Evolutionary conservation across 2,329 filamentous ascomycete genomes (phyloP).

Genomic region (Pseudocercospora vitis): DNA sequence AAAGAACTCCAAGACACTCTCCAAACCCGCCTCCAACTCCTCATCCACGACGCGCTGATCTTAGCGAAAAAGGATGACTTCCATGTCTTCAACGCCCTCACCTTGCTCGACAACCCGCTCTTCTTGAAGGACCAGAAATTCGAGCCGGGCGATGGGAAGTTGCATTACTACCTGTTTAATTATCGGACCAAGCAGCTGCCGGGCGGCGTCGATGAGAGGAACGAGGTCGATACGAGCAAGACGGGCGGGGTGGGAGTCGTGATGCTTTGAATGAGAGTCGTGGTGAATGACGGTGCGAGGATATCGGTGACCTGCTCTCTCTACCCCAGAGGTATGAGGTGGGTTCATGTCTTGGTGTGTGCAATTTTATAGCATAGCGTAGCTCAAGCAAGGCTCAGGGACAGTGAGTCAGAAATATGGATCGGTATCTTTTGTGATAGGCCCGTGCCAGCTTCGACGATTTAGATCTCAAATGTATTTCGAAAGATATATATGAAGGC

Average conservation of each 20-base stretch:
- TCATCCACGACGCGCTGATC: conserved; percentile 83
- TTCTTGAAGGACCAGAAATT: conserved; percentile 96
- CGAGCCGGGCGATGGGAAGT: conserved; percentile 85
- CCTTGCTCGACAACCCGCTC: conserved; percentile 87
- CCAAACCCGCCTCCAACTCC: conserved; percentile 74
- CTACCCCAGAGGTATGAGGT: too few relatives aligned
- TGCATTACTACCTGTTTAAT: conserved; percentile 98
- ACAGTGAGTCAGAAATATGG: too few relatives aligned
- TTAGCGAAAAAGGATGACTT: conserved; percentile 81
- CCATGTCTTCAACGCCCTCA: conserved; percentile 95
- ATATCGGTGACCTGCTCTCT: too few relatives aligned
- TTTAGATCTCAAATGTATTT: too few relatives aligned
- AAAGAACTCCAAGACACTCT: conserved; percentile 58
- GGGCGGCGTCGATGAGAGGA: conserved; percentile 79
- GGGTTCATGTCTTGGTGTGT: too few relatives aligned
- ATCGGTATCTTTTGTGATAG: too few relatives aligned
- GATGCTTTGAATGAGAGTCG: conserved; percentile 63
- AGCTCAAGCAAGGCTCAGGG: too few relatives aligned
- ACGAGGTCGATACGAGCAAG: conserved; percentile 71
- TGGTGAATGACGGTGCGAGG: neutral
- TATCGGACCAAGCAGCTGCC: conserved; percentile 83
- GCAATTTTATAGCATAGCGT: too few relatives aligned
- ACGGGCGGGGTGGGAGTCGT: conserved; percentile 89
- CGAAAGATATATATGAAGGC: too few relatives aligned
- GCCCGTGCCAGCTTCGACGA: too few relatives aligned